Evolutionary conservation across 805 yeast genomes (phyloP).

Genomic region (Myxozyma udenii): DNA sequence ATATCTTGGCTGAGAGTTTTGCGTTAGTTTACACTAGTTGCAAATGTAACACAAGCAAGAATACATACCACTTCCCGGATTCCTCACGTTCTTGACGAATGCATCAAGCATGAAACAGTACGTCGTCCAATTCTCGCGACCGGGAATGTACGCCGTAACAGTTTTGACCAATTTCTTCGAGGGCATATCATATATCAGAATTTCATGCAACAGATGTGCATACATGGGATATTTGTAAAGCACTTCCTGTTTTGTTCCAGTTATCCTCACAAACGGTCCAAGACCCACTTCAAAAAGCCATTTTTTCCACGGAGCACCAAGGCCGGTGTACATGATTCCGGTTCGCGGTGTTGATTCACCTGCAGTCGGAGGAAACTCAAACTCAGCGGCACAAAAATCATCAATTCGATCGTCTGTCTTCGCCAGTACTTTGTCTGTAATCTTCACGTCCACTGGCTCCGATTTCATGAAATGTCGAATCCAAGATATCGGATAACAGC

Average conservation of each 20-base stretch:
- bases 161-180: conserved; percentile 10
- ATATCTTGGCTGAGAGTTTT: not conserved
- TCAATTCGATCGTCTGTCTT: conserved; percentile 15
- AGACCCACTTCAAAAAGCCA: conserved; percentile 13
- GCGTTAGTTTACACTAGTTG: not conserved
- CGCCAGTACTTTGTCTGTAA: not conserved
- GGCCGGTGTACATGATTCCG: conserved; percentile 12
- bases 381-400: conserved; percentile 11
- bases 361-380: conserved; percentile 11
- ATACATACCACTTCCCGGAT: conserved; percentile 7
- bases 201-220: conserved; percentile 17
- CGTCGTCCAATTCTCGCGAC: conserved; percentile 23
- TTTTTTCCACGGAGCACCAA: conserved; percentile 8
- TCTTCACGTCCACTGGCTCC: conserved; percentile 20
- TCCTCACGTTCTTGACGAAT: conserved; percentile 12
- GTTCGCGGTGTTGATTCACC: conserved; percentile 1
- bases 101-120: conserved; percentile 24
- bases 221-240: conserved; percentile 13
- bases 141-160: conserved; percentile 4
- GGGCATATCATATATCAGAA: conserved; percentile 15
- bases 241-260: conserved; percentile 19
- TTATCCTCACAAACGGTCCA: conserved; percentile 10
- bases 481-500: conserved; percentile 29
- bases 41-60: no score
- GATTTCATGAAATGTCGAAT: conserved; percentile 17